Base-by-base conservation (phyloP, 805 yeast genomes). In the Clavispora santaluciae region DNA sequence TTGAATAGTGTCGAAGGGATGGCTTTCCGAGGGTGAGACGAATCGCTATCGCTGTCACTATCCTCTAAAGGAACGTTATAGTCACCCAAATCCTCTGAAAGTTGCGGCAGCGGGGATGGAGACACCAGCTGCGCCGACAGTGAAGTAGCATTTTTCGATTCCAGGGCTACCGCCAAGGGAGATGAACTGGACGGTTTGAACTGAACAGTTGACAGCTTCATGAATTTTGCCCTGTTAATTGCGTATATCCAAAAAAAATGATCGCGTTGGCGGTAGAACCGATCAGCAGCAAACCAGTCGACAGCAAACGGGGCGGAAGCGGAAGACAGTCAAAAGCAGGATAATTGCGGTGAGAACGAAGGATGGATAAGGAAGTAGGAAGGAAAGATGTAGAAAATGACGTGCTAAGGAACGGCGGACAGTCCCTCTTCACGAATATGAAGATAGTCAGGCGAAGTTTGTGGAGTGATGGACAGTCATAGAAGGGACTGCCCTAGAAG, bases 1-100 rank as follows among this genome's bases (percentile, higher is more conserved):
- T 69, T 72, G 48, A 79, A 56, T n/a, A 83, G 64, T 40, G 73
- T 78, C 2, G 77, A 72, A 0, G 87, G 88, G 3, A 51, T 34
- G 5, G 31, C 12, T 9, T 75, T 51, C 37, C 37, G 33, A 9
- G 28, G 29, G 4, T 35, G 46, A 16, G 46, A 41, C 13, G 41
- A 39, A 9, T 45, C 44, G 23, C 41, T 35, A 18, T 41, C 36
- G 36, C 28, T 26, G 38, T 40, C 34, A 18, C 46, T 38, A 33
- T 49, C 42, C 33, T 48, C 43, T 6, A 22, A 26, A 10, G 31
- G 21, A 12, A 40, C 51, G 23, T 42, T 43, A 22, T 46, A 46
- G 31, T 39, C 40, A 18, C 40, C 33, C 12, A 34, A 21, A n/a
- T 6, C 12, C 12, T 13, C 28, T 11, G n/a, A 17, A 4, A 16